Conservation (phyloP, 305 asterid species). For the Rubia balearica region DNA sequence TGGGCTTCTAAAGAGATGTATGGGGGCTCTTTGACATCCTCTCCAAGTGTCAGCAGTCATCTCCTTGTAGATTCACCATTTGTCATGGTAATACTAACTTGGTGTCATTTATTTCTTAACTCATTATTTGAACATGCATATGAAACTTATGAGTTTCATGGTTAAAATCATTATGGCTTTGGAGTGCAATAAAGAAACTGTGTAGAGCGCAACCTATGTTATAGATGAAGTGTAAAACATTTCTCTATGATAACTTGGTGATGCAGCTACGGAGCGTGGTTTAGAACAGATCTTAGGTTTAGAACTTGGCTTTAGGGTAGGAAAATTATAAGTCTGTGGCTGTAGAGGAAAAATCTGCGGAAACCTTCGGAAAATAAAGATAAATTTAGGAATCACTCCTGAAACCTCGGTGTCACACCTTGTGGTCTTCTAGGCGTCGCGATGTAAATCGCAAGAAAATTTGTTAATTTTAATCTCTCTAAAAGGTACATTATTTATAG, state of each 20-base stretch:
- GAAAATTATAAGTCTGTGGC: no score
- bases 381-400: no score
- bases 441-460: no score
- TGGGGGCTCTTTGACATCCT: constrained; percentile 62
- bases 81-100: constrained; percentile 55
- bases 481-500: no score
- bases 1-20: constrained; percentile 99
- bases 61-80: constrained; percentile 87
- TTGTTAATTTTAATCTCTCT: no score
- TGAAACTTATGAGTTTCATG: neutral
- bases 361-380: no score
- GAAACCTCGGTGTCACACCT: no score
- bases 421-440: no score
- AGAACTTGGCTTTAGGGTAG: no score
- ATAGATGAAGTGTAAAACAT: neutral
- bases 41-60: constrained; percentile 68
- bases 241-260: neutral
- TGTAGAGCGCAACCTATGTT: neutral
- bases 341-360: no score
- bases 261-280: no score
- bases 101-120: neutral
- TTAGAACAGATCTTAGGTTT: no score
- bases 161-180: neutral
- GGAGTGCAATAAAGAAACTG: constrained; percentile 6
- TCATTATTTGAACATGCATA: neutral